These are phyloP conservation scores for Datura wrightii DNA, from an alignment of 257 asterid species.

Conservation along the genomic window DNA sequence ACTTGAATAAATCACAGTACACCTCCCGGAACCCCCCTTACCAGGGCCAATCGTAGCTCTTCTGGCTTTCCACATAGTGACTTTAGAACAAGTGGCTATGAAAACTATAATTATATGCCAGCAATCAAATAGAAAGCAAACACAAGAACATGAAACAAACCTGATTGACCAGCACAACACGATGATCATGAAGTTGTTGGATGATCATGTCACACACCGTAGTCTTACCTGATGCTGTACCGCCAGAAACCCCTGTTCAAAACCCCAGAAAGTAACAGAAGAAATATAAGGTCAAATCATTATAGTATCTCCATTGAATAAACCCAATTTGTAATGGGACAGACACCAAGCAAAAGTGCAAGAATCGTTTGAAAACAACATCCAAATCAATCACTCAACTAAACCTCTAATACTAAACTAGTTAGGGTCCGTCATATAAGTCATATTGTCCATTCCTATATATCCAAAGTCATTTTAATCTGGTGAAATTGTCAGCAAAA, in stretches of 20 bases:
- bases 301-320: neutral
- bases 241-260: constrained; percentile 92
- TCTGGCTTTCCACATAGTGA: too few species aligned
- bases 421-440: neutral
- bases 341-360: neutral
- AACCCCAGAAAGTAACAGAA: constrained; percentile 17
- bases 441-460: neutral
- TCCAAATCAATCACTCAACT: neutral
- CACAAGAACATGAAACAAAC: constrained; percentile 35
- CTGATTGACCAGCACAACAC: constrained; percentile 95
- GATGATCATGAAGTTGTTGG: constrained; percentile 99
- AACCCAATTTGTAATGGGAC: neutral
- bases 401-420: neutral
- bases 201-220: constrained; percentile 99
- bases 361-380: neutral
- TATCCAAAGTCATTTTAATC: neutral
- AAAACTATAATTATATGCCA: neutral
- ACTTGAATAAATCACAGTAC: neutral
- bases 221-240: constrained; percentile 97
- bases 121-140: neutral
- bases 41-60: too few species aligned
- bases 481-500: neutral
- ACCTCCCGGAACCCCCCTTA: too few species aligned
- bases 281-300: constrained; percentile 4
- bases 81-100: neutral